These are phyloP conservation scores for Metschnikowia santaceciliae DNA, from an alignment of 805 yeast genomes.

Conservation along the genomic window DNA sequence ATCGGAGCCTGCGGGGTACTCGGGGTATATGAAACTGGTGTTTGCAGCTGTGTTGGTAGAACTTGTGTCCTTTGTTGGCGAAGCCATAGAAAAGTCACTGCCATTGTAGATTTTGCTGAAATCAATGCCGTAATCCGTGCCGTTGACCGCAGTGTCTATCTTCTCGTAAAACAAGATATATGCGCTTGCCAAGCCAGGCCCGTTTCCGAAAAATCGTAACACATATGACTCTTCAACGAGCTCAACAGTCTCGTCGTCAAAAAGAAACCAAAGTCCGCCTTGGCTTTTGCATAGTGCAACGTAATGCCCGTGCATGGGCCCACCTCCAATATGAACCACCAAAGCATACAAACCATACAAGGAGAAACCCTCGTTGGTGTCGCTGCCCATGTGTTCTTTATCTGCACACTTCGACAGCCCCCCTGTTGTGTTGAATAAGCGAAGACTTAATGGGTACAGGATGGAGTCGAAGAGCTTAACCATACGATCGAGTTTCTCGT, in stretches of 20 bases:
- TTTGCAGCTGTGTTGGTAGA: not conserved
- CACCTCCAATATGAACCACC: conserved; percentile 94
- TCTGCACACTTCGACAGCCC: not conserved
- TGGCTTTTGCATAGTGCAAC: conserved; percentile 79
- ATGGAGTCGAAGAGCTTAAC: conserved; percentile 85
- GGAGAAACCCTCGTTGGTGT: conserved; percentile 16
- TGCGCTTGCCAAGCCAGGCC: conserved; percentile 85
- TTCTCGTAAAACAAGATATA: conserved; percentile 77
- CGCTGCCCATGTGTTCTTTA: not conserved
- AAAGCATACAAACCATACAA: conserved; percentile 80
- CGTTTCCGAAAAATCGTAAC: conserved; percentile 80
- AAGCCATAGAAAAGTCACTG: conserved; percentile 23
- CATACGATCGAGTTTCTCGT: conserved; percentile 74
- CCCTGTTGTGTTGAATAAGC: conserved; percentile 62
- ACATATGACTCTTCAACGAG: conserved; percentile 80
- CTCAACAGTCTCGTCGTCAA: conserved; percentile 95
- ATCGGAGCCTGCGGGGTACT: conserved; percentile 1
- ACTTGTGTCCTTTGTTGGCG: conserved; percentile 1
- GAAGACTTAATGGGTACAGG: conserved; percentile 68
- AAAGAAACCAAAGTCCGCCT: conserved; percentile 81
- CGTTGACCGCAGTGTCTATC: conserved; percentile 37
- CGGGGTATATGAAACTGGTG: not conserved
- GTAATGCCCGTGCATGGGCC: conserved; percentile 97
- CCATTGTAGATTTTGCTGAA: conserved; percentile 74
- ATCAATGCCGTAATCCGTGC: conserved; percentile 48